Evolutionary conservation across 805 yeast species (phyloP).

Genomic region (Nakazawaea siamensis): DNA sequence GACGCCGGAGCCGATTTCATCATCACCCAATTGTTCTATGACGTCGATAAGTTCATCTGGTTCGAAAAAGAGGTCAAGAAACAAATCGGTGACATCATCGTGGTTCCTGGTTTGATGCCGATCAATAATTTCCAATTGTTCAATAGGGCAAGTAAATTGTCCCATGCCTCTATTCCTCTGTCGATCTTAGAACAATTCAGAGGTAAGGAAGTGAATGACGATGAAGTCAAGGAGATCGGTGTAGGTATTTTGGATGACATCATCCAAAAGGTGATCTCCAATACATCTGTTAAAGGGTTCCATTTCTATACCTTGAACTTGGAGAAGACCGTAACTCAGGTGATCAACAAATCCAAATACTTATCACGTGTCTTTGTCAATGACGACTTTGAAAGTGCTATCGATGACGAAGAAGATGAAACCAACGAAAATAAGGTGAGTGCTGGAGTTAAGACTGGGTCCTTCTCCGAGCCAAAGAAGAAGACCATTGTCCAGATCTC

Average conservation of each 20-base stretch:
- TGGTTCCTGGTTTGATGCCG: conserved; percentile 89
- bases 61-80: conserved; percentile 45
- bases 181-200: conserved; percentile 46
- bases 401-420: conserved; percentile 32
- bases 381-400: conserved; percentile 26
- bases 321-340: conserved; percentile 86
- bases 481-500: conserved; percentile 68
- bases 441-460: conserved; percentile 15
- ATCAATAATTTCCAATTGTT: conserved; percentile 77
- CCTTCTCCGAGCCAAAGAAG: conserved; percentile 25
- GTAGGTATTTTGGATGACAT: conserved; percentile 64
- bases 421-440: conserved; percentile 22
- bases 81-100: conserved; percentile 27
- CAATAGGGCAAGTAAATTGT: conserved; percentile 78
- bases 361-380: conserved; percentile 40
- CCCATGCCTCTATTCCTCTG: conserved; percentile 78
- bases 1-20: conserved; percentile 94
- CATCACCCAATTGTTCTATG: conserved; percentile 86
- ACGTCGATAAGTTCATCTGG: conserved; percentile 62
- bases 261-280: conserved; percentile 44
- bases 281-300: conserved; percentile 66
- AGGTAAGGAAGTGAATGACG: conserved; percentile 60
- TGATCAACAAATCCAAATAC: conserved; percentile 55
- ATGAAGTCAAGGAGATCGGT: conserved; percentile 74
- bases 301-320: conserved; percentile 91